Evolutionary conservation across 352 stramenopile species (phyloP).

Genomic region (Pythium rhizo-oryzae): DNA sequence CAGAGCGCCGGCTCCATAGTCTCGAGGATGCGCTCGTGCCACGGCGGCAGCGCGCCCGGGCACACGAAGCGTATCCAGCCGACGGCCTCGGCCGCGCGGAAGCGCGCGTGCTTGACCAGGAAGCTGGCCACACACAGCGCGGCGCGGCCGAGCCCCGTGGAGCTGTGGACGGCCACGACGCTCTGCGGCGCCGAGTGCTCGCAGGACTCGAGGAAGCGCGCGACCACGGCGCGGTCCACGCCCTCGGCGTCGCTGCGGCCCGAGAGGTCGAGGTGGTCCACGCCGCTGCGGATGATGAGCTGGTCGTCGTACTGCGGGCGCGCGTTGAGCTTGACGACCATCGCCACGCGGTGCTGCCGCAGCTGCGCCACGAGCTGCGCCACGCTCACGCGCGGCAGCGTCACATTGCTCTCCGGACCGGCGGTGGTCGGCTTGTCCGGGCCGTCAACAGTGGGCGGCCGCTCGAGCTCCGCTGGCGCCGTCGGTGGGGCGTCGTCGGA

Average conservation of each 20-base stretch:
- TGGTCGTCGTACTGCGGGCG: constrained; percentile 90
- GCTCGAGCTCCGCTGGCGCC: not conserved
- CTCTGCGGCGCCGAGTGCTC: constrained; percentile 57
- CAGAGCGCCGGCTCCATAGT: constrained; percentile 86
- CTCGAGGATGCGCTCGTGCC: constrained; percentile 91
- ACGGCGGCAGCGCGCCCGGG: constrained; percentile 81
- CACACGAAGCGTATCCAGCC: constrained; percentile 96
- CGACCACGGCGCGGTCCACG: constrained; percentile 71
- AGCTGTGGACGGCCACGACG: constrained; percentile 84
- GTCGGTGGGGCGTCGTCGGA: not conserved
- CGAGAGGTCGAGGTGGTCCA: constrained; percentile 92
- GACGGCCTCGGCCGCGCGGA: constrained; percentile 95
- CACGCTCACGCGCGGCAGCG: constrained; percentile 15
- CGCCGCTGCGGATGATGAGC: constrained; percentile 80
- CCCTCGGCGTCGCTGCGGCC: constrained; percentile 41
- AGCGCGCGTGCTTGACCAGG: constrained; percentile 97
- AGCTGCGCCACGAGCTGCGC: constrained; percentile 24
- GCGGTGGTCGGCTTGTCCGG: not conserved
- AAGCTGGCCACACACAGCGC: constrained; percentile 97
- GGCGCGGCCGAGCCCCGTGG: constrained; percentile 84
- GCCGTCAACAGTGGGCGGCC: not conserved
- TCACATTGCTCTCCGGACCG: not conserved
- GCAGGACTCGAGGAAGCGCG: constrained; percentile 87
- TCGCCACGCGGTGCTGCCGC: constrained; percentile 68
- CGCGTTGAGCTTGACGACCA: constrained; percentile 94